These are phyloP conservation scores for Xylaria venustula DNA, from an alignment of 495 filamentous ascomycete genomes.

Conservation along the genomic window DNA sequence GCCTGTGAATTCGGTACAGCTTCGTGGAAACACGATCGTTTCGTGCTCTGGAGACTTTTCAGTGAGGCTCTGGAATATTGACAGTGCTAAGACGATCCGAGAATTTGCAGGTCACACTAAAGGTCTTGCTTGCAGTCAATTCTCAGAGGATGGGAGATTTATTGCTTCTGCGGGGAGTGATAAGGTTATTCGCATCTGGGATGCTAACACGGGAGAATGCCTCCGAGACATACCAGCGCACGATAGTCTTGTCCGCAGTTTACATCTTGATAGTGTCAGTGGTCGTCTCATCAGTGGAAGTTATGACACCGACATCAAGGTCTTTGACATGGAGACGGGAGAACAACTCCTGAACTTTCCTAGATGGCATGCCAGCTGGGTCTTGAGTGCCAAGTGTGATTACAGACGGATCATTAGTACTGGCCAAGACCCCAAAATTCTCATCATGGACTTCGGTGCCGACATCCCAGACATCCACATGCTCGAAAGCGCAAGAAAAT, in stretches of 20 bases:
- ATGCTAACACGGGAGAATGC: constrained; percentile 83
- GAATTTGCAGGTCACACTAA: constrained; percentile 85
- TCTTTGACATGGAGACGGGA: constrained; percentile 79
- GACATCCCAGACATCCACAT: constrained; percentile 52
- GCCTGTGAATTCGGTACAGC: constrained; percentile 92
- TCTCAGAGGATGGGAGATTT: constrained; percentile 83
- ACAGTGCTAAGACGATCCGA: constrained; percentile 77
- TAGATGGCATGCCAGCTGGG: constrained; percentile 94
- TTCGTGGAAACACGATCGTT: constrained; percentile 86
- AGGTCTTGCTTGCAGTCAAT: constrained; percentile 92
- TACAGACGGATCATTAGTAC: constrained; percentile 91
- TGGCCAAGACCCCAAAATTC: constrained; percentile 83
- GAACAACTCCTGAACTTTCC: constrained; percentile 72
- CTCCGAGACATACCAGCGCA: constrained; percentile 76
- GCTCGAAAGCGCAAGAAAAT: constrained; percentile 43
- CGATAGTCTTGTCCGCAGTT: constrained; percentile 73
- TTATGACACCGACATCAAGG: constrained; percentile 92
- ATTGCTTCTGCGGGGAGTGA: constrained; percentile 95
- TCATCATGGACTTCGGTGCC: constrained; percentile 88
- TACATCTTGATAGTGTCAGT: constrained; percentile 83
- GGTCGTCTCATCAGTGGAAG: constrained; percentile 83
- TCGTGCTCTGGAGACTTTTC: constrained; percentile 90
- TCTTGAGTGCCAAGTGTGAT: constrained; percentile 90
- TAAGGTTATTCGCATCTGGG: constrained; percentile 88
- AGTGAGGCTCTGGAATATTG: constrained; percentile 92